Percentiles rank a stretch among this genome's conserved stretches.
Conservation (phyloP, 164 flowering plant genomes). For the Hamamelis virginiana region DNA sequence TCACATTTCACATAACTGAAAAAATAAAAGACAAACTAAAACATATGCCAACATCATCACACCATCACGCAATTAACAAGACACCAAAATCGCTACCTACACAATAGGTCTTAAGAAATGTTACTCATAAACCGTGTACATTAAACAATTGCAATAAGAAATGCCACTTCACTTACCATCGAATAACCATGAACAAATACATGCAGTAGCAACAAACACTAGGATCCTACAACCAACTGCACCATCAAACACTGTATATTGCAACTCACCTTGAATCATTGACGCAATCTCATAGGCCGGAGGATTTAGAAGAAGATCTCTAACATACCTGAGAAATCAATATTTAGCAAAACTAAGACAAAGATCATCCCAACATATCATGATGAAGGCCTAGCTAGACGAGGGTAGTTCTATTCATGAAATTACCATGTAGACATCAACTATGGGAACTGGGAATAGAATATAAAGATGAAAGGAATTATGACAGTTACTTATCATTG, state of each 20-base stretch:
- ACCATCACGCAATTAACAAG: neutral
- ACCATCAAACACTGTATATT: neutral
- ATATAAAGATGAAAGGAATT: neutral
- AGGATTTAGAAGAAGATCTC: conserved; percentile 96
- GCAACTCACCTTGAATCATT: conserved; percentile 72
- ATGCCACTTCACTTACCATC: neutral
- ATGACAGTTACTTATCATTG: too few species aligned
- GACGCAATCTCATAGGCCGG: conserved; percentile 81
- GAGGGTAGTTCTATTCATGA: neutral
- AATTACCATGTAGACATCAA: neutral
- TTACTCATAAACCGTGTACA: neutral
- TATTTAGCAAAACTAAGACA: conserved; percentile 1
- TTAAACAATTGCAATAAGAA: neutral
- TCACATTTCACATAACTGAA: neutral
- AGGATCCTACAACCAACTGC: neutral
- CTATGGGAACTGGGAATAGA: neutral
- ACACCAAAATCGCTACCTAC: neutral
- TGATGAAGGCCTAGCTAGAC: neutral
- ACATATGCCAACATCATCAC: too few species aligned
- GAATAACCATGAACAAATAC: neutral
- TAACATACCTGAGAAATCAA: conserved; percentile 61
- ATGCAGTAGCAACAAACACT: neutral
- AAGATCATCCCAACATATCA: neutral
- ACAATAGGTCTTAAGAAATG: neutral
- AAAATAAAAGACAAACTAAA: neutral